Conservation (phyloP, 352 stramenopile species). For the Globisporangium apiculatum region DNA sequence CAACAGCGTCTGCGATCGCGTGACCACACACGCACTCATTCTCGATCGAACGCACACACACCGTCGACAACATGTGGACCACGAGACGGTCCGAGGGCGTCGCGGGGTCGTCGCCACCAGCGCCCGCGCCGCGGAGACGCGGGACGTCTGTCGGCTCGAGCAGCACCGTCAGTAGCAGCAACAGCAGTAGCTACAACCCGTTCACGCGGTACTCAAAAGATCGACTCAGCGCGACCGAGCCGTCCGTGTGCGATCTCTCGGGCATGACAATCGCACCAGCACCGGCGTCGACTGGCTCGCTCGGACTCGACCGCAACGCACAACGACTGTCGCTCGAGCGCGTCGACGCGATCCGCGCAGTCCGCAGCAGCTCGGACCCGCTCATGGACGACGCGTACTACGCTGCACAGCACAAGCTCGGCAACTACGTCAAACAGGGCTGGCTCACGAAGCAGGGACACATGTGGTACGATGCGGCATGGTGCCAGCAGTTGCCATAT, state of each 20-base stretch:
- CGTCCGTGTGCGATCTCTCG: not conserved
- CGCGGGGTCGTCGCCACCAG: conserved; percentile 1
- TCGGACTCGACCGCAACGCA: not conserved
- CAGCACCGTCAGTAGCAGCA: conserved; percentile 6
- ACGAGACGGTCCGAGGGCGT: not conserved
- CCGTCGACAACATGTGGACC: not conserved
- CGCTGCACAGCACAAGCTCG: conserved; percentile 46
- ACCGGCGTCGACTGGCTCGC: conserved; percentile 1
- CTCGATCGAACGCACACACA: too few relatives aligned
- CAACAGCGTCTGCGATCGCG: not conserved
- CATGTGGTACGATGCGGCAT: conserved; percentile 37
- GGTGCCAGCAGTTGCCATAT: too few relatives aligned
- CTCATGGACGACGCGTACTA: conserved; percentile 68
- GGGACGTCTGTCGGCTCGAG: conserved; percentile 14
- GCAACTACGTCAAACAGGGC: conserved; percentile 76
- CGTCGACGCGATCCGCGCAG: conserved; percentile 24
- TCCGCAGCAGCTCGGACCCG: conserved; percentile 51
- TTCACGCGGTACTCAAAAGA: conserved; percentile 13
- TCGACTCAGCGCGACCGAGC: conserved; percentile 7
- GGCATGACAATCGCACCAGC: not conserved
- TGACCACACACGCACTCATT: not conserved
- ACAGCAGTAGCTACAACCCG: conserved; percentile 7
- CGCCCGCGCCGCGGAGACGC: conserved; percentile 8
- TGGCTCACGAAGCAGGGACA: conserved; percentile 84
- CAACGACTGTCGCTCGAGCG: conserved; percentile 3